Evolutionary conservation across 257 asterid species (phyloP).

Genomic region (Sherardia arvensis): DNA sequence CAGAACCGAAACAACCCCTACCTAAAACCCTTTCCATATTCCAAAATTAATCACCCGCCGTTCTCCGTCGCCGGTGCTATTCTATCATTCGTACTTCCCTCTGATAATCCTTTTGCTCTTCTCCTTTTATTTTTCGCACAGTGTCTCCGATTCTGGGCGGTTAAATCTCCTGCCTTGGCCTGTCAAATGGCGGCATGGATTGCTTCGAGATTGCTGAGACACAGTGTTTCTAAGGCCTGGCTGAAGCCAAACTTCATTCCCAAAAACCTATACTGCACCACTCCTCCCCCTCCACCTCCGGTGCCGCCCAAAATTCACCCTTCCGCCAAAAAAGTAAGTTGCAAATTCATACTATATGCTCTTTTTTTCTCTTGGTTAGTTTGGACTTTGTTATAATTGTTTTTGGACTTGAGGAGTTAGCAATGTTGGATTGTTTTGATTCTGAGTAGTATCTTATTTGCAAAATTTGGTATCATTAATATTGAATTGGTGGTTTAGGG

Average conservation of each 20-base stretch:
- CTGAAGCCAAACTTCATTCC: conserved; percentile 8
- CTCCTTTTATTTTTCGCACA: not conserved
- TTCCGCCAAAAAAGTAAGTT: conserved; percentile 28
- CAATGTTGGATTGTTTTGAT: not conserved
- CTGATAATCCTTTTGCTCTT: not conserved
- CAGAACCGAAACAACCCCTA: not conserved
- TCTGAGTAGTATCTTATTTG: not conserved
- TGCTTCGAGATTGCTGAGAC: conserved; percentile 12
- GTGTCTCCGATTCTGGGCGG: not conserved
- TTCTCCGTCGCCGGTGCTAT: not conserved
- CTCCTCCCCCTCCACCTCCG: conserved; percentile 13
- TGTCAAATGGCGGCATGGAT: conserved; percentile 17
- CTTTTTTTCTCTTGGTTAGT: not conserved
- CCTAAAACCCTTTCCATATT: not conserved
- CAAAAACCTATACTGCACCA: conserved; percentile 12
- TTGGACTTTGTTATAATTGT: not conserved
- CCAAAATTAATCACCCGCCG: not conserved
- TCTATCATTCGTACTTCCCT: not conserved
- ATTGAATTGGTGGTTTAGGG: conserved; percentile 49
- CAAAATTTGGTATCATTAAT: not conserved
- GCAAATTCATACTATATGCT: not conserved
- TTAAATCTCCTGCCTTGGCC: not conserved
- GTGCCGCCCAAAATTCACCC: conserved; percentile 19
- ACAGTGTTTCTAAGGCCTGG: conserved; percentile 7
- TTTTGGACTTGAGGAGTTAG: not conserved